Conservation (phyloP, 306 rosid species). For the Cicer judaicum region DNA sequence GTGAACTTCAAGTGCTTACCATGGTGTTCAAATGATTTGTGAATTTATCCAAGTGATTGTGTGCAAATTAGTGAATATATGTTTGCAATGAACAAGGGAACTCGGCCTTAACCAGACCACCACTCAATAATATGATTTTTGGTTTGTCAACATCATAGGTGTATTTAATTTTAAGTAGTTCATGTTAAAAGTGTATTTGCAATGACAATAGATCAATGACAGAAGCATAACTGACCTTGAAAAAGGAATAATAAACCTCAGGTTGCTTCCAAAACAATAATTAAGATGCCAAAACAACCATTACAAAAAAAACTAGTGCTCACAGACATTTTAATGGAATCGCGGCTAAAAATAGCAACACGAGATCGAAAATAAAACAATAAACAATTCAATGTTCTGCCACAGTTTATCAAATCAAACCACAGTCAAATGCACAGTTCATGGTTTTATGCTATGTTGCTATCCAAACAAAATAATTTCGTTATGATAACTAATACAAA, state of each 20-base stretch:
- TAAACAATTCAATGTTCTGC: conserved; percentile 8
- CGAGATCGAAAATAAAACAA: conserved; percentile 11
- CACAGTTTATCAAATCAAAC: conserved; percentile 3
- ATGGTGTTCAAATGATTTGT: neutral
- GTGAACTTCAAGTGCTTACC: conserved; percentile 28
- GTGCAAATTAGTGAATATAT: conserved; percentile 2
- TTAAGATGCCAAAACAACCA: conserved; percentile 21
- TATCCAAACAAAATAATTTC: conserved; percentile 8
- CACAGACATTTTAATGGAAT: neutral
- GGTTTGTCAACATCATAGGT: conserved; percentile 12
- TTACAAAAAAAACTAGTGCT: conserved; percentile 3
- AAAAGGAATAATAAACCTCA: conserved; percentile 20
- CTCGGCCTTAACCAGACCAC: conserved; percentile 6
- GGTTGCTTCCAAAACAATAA: conserved; percentile 20
- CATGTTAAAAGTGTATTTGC: conserved; percentile 7
- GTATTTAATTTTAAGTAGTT: conserved; percentile 19
- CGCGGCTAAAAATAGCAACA: neutral
- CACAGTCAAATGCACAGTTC: conserved; percentile 12
- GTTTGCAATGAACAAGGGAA: conserved; percentile 23
- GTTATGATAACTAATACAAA: conserved; percentile 1
- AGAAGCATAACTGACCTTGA: neutral
- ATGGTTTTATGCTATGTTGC: neutral
- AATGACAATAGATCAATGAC: neutral
- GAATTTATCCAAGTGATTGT: conserved; percentile 12
- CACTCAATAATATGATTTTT: conserved; percentile 18